A percentile compares a stretch with the other conserved stretches of the same genome.
These are phyloP conservation scores for Coemansia erecta DNA, from an alignment of 192 early-diverging fungal species.

Conservation along the genomic window DNA sequence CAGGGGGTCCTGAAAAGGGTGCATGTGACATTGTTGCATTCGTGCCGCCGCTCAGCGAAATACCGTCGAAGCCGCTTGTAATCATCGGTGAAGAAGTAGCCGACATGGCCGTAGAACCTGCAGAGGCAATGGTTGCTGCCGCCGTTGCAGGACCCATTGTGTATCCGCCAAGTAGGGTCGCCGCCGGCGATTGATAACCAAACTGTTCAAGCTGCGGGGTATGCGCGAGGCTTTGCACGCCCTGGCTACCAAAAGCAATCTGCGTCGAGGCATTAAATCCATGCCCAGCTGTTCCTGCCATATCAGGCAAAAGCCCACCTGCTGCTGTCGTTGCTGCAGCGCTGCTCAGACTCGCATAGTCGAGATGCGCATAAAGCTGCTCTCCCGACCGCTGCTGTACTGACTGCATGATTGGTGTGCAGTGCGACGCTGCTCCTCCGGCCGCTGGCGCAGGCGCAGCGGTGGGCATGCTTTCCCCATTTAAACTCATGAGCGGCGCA, in stretches of 20 bases:
- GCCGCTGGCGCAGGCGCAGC: neutral
- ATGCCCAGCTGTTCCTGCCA: slow-evolving; percentile 12
- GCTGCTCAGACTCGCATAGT: slow-evolving; percentile 29
- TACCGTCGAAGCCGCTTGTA: slow-evolving; percentile 13
- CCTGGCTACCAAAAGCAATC: slow-evolving; percentile 9
- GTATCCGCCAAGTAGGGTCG: neutral
- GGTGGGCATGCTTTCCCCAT: neutral
- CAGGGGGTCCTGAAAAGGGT: slow-evolving; percentile 5
- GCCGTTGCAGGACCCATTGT: neutral
- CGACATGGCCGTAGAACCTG: neutral
- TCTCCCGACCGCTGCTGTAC: slow-evolving; percentile 21
- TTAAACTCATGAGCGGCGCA: neutral
- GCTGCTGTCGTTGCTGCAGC: slow-evolving; percentile 6
- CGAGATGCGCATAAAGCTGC: slow-evolving; percentile 28
- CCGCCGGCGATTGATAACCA: neutral
- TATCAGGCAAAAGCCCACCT: slow-evolving; percentile 15
- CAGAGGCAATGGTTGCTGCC: neutral
- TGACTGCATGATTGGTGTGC: slow-evolving; percentile 32
- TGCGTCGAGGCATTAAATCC: slow-evolving; percentile 4
- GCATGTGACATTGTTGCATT: neutral
- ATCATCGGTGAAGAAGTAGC: slow-evolving; percentile 6
- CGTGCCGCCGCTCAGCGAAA: slow-evolving; percentile 15
- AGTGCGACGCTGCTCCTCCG: slow-evolving; percentile 9
- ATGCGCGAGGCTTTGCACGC: slow-evolving; percentile 19
- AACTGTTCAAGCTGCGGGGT: slow-evolving; percentile 3